A percentile compares a stretch with the other conserved stretches of the same genome.
These are phyloP conservation scores for Phytophthora citrophthora DNA, from an alignment of 352 stramenopile species.

Conservation along the genomic window DNA sequence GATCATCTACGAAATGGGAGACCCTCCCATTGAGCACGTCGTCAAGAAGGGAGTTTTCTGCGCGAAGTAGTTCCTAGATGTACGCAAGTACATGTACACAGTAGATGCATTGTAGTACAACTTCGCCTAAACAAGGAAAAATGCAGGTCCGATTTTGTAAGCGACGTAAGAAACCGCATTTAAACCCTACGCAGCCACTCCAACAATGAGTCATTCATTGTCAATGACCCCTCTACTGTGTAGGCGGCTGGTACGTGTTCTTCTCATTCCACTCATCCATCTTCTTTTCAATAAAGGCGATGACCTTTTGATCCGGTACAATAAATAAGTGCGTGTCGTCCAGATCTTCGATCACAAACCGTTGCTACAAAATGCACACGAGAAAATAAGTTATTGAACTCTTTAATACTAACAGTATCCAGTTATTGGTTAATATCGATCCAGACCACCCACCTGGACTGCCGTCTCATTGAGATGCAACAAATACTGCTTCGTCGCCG, in stretches of 20 bases:
- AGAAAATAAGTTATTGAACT: background rate
- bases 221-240: conserved; percentile 28
- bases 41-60: conserved; percentile 71
- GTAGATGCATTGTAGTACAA: background rate
- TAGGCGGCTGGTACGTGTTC: conserved; percentile 88
- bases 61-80: conserved; percentile 18
- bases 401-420: background rate
- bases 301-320: conserved; percentile 80
- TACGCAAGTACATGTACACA: conserved; percentile 5
- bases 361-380: conserved; percentile 46
- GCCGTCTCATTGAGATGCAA: conserved; percentile 84
- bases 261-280: conserved; percentile 92
- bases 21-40: conserved; percentile 79
- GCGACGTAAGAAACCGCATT: background rate
- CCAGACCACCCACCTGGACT: conserved; percentile 58
- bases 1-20: conserved; percentile 87
- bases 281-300: conserved; percentile 89
- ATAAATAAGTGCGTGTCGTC: conserved; percentile 90
- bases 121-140: conserved; percentile 21
- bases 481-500: conserved; percentile 88
- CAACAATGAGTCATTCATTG: background rate
- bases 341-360: conserved; percentile 89
- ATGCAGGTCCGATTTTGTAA: background rate
- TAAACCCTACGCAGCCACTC: background rate
- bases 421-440: background rate